Evolutionary conservation across 306 rosid genomes (phyloP), one percentile per base, ranked within the genome.

Genomic region (Adenanthera pavonina): DNA sequence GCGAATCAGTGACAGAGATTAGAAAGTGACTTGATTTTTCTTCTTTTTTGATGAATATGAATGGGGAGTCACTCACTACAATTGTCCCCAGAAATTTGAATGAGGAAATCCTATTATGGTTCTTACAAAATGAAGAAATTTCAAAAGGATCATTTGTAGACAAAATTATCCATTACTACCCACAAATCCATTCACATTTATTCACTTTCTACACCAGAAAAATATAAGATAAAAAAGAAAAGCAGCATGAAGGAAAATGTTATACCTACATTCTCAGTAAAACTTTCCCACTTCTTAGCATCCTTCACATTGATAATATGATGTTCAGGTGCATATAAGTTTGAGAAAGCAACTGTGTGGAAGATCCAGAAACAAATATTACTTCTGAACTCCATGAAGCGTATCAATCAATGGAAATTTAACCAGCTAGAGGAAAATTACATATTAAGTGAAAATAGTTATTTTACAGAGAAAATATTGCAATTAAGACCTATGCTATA

Each of bases 221-320:
- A n/a, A n/a, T n/a, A n/a, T n/a, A n/a, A n/a, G n/a, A n/a, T n/a
- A 19, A 9, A 34, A 7, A 52, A 7, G 34, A 52, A 38, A 20
- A 84, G 51, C 14, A 69, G 74, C 20, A 35, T 34, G 19, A 79
- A 46, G 54, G 75, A 57, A 78, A 68, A 34, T 20, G 47, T 3
- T 10, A 35, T 86, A 93, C 99, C 99, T 71, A 98, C 99, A 85
- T 95, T 95, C 81, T 95, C 97, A 74, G 93, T 89, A 89, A 91
- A 90, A 86, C 88, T 88, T 88, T 95, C 99, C 99, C 99, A 95
- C 85, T 90, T 93, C 76, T 95, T 97, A 46, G 99, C 99, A 72
- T 95, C 98, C 79, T 85, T 84, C 49, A 95, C 98, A 38, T 93
- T 95, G 83, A 93, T 80, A 51, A 93, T 93, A 79, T 92, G 91